Conservation (phyloP, 371 early-diverging fungal species). For the Syncephalastrum sp. region DNA sequence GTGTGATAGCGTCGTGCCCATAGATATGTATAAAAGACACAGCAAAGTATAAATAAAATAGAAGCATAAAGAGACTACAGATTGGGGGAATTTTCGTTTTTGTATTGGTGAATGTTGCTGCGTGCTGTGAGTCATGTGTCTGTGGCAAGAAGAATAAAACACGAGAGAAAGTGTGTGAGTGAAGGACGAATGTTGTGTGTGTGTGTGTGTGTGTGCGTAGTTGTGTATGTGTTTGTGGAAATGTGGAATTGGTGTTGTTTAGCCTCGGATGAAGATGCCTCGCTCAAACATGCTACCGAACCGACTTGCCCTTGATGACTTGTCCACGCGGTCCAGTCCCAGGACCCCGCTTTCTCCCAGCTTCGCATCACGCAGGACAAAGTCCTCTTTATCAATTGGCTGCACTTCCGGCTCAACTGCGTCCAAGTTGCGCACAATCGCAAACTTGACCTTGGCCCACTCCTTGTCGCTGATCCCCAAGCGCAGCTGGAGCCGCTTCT, state of each 20-base stretch:
- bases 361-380: slow-evolving; percentile 48
- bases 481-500: slow-evolving; percentile 67
- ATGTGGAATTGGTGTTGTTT: slow-evolving; percentile 13
- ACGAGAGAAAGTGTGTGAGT: slow-evolving; percentile 1
- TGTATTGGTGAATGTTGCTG: not conserved
- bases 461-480: slow-evolving; percentile 86
- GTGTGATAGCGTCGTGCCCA: not conserved
- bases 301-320: slow-evolving; percentile 54
- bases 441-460: slow-evolving; percentile 74
- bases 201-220: not conserved
- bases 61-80: no score
- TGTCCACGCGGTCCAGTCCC: slow-evolving; percentile 81
- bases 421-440: slow-evolving; percentile 27
- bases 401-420: slow-evolving; percentile 27
- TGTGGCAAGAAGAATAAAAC: slow-evolving; percentile 3
- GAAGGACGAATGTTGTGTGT: not conserved
- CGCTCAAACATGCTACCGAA: slow-evolving; percentile 53
- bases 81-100: not conserved
- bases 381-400: slow-evolving; percentile 51
- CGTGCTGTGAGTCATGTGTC: not conserved
- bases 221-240: not conserved
- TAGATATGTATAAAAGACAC: no score
- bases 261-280: slow-evolving; percentile 66
- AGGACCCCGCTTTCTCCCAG: slow-evolving; percentile 57
- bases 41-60: no score